Conservation (phyloP, 169 alveolate species). For the Plasmodium billcollinsi region DNA sequence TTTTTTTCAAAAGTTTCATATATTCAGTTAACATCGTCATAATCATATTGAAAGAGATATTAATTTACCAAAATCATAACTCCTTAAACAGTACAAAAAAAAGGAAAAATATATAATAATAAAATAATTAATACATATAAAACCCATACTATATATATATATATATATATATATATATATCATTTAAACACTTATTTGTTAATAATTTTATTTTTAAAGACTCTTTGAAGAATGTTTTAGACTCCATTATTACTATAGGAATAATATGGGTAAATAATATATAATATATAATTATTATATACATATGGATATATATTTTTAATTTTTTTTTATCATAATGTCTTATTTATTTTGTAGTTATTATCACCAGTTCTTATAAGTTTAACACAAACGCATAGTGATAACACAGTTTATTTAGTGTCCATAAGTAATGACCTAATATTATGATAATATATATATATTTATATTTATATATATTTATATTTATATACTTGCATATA, state of each 20-base stretch:
- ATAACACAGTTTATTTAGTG: constrained; percentile 54
- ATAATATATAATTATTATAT: background rate
- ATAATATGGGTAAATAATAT: constrained; percentile 64
- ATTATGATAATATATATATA: background rate
- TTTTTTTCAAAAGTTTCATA: constrained; percentile 22
- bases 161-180: background rate
- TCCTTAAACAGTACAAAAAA: constrained; percentile 40
- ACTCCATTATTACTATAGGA: constrained; percentile 57
- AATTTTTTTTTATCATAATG: background rate
- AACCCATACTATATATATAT: background rate
- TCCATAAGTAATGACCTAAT: constrained; percentile 31
- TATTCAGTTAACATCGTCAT: constrained; percentile 17
- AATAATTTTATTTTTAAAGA: constrained; percentile 21
- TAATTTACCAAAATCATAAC: constrained; percentile 49
- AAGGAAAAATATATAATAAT: constrained; percentile 8
- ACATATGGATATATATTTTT: background rate
- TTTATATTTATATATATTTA: background rate
- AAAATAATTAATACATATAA: background rate
- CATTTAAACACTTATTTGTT: too few relatives aligned
- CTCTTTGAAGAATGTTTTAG: constrained; percentile 62
- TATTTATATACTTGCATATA: background rate
- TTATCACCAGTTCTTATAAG: constrained; percentile 69
- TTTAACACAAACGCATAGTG: constrained; percentile 72
- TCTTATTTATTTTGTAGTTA: constrained; percentile 16
- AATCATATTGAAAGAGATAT: constrained; percentile 56